phyloP scores from a whole-genome alignment of 306 rosid species.

The Pachyrhizus erosus region DNA sequence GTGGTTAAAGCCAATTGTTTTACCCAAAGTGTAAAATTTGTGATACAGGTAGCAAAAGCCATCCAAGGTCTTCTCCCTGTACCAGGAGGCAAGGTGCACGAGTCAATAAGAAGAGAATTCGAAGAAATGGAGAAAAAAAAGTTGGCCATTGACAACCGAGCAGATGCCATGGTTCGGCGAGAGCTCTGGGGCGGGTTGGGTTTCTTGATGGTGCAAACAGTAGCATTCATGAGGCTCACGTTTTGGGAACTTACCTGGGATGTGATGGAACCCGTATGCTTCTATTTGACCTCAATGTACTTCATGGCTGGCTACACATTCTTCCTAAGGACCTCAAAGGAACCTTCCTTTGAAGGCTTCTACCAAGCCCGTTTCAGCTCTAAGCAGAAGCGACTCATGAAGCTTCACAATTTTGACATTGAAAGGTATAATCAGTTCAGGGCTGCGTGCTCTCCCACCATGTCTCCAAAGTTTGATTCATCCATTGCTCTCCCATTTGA shows the following conservation, averaged over 20 bases:
- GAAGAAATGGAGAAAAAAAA: slow-evolving; percentile 68
- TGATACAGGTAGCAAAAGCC: slow-evolving; percentile 66
- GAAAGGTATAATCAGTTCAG: slow-evolving; percentile 62
- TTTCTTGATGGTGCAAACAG: slow-evolving; percentile 62
- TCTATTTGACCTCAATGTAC: slow-evolving; percentile 70
- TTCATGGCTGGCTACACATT: slow-evolving; percentile 76
- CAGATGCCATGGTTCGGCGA: slow-evolving; percentile 60
- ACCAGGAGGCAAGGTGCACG: slow-evolving; percentile 44
- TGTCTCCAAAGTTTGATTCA: slow-evolving; percentile 1
- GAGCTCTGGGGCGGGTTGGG: slow-evolving; percentile 75
- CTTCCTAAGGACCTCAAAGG: slow-evolving; percentile 75
- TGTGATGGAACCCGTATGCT: slow-evolving; percentile 93
- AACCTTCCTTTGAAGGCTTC: slow-evolving; percentile 80
- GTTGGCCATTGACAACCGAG: slow-evolving; percentile 55
- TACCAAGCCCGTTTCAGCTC: slow-evolving; percentile 62
- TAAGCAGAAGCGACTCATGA: slow-evolving; percentile 72
- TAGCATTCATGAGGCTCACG: slow-evolving; percentile 78
- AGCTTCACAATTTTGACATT: slow-evolving; percentile 61
- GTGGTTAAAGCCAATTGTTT: slow-evolving; percentile 43
- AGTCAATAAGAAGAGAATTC: slow-evolving; percentile 53
- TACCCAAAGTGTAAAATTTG: slow-evolving; percentile 57
- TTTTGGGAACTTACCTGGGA: slow-evolving; percentile 97
- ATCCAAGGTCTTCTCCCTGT: slow-evolving; percentile 48
- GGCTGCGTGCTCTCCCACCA: slow-evolving; percentile 45
- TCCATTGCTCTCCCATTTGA: background rate